Conservation (phyloP, 371 early-diverging fungal genomes). For the Zychaea mexicana region DNA sequence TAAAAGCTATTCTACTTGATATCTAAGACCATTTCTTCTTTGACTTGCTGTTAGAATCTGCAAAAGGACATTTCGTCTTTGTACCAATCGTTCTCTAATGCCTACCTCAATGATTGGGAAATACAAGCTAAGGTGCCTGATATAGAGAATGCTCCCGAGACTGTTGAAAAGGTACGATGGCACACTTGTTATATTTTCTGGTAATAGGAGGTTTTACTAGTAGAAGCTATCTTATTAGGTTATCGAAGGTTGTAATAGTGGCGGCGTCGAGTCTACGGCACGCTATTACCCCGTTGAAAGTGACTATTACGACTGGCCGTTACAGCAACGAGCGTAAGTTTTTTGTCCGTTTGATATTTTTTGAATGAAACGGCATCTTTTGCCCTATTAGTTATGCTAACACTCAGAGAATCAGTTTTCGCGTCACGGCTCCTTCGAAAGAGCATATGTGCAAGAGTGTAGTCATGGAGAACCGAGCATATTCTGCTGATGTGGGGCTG, state of each 20-base stretch:
- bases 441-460: conserved; percentile 83
- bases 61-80: conserved; percentile 1
- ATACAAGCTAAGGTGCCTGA: conserved; percentile 2
- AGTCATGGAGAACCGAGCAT: conserved; percentile 69
- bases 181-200: background rate
- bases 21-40: too few relatives aligned
- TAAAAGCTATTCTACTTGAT: background rate
- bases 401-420: too few relatives aligned
- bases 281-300: conserved; percentile 61
- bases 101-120: background rate
- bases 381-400: too few relatives aligned
- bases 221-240: background rate
- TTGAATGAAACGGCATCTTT: too few relatives aligned
- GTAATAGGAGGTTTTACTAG: background rate
- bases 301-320: conserved; percentile 78
- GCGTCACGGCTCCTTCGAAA: conserved; percentile 68
- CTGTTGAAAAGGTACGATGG: background rate
- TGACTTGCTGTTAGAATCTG: background rate
- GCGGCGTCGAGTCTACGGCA: conserved; percentile 10
- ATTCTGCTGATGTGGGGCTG: conserved; percentile 1
- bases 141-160: background rate
- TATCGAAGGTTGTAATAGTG: background rate
- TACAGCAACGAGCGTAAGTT: conserved; percentile 66
- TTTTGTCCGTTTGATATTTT: background rate
- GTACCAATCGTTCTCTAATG: conserved; percentile 1